phyloP scores from a whole-genome alignment of 192 early-diverging fungal genomes.

The Entophlyctis helioformis region DNA sequence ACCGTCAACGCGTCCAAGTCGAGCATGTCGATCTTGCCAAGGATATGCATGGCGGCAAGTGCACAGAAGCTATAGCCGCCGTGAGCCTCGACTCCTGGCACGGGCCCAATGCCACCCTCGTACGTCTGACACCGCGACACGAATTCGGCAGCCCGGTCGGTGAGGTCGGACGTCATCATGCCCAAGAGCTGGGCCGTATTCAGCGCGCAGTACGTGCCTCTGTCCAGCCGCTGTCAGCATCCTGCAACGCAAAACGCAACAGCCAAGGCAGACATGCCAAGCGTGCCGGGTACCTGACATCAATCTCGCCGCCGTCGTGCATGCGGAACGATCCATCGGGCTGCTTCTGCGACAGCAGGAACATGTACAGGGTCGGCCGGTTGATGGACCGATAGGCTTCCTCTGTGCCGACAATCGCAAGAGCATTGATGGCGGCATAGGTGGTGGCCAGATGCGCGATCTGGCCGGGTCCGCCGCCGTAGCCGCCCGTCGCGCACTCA shows the following conservation, averaged over 20 bases:
- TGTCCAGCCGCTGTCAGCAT: no score
- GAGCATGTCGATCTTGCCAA: slow-evolving; percentile 53
- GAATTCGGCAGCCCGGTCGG: slow-evolving; percentile 50
- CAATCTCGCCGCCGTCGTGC: slow-evolving; percentile 87
- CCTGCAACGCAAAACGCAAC: no score
- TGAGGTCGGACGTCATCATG: slow-evolving; percentile 71
- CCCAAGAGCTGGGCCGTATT: slow-evolving; percentile 67
- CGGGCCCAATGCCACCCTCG: slow-evolving; percentile 83
- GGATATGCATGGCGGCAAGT: slow-evolving; percentile 70
- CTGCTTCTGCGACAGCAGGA: slow-evolving; percentile 71
- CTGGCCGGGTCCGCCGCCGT: slow-evolving; percentile 76
- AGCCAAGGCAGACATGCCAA: no score
- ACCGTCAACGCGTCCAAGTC: slow-evolving; percentile 48
- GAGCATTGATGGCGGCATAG: slow-evolving; percentile 73
- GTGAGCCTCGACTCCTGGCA: slow-evolving; percentile 81
- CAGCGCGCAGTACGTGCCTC: slow-evolving; percentile 80
- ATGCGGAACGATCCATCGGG: slow-evolving; percentile 81
- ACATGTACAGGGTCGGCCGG: slow-evolving; percentile 53
- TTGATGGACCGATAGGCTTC: slow-evolving; percentile 58
- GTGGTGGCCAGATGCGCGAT: slow-evolving; percentile 79
- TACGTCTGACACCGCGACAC: slow-evolving; percentile 73
- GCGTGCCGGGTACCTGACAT: slow-evolving; percentile 48
- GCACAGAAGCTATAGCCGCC: slow-evolving; percentile 94
- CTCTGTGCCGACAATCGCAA: slow-evolving; percentile 67
- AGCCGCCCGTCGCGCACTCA: slow-evolving; percentile 69